These are phyloP conservation scores for Xylaria venustula DNA, from an alignment of 495 filamentous ascomycete species.

Conservation along the genomic window DNA sequence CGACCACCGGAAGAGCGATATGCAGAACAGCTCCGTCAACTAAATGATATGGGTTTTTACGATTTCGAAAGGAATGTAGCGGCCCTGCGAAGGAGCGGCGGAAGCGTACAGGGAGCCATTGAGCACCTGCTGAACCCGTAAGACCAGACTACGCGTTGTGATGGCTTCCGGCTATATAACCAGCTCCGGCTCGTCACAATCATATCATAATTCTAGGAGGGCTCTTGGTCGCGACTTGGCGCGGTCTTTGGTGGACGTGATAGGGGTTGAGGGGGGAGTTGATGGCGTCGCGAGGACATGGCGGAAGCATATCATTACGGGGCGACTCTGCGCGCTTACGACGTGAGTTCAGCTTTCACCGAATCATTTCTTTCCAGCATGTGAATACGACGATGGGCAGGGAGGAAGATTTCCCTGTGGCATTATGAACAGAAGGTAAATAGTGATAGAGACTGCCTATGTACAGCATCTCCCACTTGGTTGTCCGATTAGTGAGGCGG, in stretches of 20 bases:
- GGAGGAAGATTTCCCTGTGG: neutral
- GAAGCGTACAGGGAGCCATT: constrained; percentile 92
- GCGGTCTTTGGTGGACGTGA: neutral
- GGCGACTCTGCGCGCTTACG: neutral
- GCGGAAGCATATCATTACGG: neutral
- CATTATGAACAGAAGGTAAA: neutral
- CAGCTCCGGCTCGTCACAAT: neutral
- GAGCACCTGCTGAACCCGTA: constrained; percentile 63
- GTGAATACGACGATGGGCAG: neutral
- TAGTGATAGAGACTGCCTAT: neutral
- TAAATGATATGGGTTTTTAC: constrained; percentile 99
- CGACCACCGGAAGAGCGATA: constrained; percentile 93
- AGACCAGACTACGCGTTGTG: neutral
- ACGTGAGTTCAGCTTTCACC: neutral
- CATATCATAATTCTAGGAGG: neutral
- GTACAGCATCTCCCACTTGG: neutral
- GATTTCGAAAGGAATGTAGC: constrained; percentile 93
- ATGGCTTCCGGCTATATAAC: too few species aligned
- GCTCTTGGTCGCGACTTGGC: neutral
- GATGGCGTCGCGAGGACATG: neutral
- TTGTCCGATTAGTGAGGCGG: neutral
- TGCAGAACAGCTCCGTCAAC: constrained; percentile 81
- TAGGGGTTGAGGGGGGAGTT: neutral
- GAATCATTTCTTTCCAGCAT: neutral
- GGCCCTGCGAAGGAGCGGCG: constrained; percentile 83